Evolutionary conservation across 305 asterid species (phyloP).

Genomic region (Fraxinus dipetala): DNA sequence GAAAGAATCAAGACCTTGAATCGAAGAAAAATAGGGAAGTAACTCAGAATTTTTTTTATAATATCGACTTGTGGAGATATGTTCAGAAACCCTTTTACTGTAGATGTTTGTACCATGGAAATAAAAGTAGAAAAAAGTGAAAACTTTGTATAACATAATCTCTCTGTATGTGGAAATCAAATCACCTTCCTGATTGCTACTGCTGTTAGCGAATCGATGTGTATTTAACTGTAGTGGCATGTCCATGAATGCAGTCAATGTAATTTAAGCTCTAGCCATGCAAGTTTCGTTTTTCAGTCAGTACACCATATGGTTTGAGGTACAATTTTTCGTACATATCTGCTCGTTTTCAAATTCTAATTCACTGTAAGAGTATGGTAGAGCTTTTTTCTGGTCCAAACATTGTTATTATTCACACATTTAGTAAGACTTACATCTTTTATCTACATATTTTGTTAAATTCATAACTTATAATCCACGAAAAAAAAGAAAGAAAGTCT

Average conservation of each 20-base stretch:
- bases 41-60: background rate
- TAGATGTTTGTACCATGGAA: background rate
- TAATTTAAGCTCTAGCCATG: background rate
- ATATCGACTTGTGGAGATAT: background rate
- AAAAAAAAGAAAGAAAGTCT: too few relatives aligned
- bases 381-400: background rate
- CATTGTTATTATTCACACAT: background rate
- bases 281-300: background rate
- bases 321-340: background rate
- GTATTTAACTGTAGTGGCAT: background rate
- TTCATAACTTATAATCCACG: background rate
- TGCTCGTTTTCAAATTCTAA: background rate
- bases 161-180: background rate
- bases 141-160: background rate
- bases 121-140: slow-evolving; percentile 5
- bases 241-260: background rate
- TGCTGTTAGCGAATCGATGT: background rate
- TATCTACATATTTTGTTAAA: background rate
- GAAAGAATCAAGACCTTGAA: background rate
- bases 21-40: background rate
- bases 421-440: background rate
- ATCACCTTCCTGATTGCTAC: background rate
- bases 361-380: background rate
- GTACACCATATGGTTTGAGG: background rate
- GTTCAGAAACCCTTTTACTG: slow-evolving; percentile 3